Percentiles rank a stretch among this genome's conserved stretches.
Evolutionary conservation across 768 basidiomycete species (phyloP).

Genomic region (Suillus bovinus): DNA sequence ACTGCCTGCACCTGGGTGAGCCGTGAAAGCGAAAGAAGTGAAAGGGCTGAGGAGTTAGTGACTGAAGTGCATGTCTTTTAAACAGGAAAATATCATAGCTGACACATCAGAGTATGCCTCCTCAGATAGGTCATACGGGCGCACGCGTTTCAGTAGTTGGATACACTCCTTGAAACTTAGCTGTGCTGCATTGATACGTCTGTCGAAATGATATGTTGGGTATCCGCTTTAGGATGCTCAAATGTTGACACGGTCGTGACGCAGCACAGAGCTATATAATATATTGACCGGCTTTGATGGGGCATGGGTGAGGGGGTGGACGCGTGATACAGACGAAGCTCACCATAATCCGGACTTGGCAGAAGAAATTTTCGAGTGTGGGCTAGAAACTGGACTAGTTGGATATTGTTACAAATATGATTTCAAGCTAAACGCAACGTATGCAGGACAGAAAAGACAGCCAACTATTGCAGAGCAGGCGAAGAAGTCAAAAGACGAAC

Average conservation of each 20-base stretch:
- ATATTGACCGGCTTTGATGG: too few relatives aligned
- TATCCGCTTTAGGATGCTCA: not conserved
- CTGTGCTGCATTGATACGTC: constrained; percentile 48
- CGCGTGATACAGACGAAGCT: constrained; percentile 41
- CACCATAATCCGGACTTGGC: constrained; percentile 47
- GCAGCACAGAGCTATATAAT: too few relatives aligned
- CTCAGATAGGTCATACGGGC: not conserved
- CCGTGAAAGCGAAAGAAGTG: not conserved
- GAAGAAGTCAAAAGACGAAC: not conserved
- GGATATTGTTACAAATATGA: constrained; percentile 29
- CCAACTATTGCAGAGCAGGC: not conserved
- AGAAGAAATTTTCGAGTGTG: constrained; percentile 21
- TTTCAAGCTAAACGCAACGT: not conserved
- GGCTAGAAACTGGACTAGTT: constrained; percentile 35
- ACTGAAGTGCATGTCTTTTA: not conserved
- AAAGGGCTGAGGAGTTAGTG: not conserved
- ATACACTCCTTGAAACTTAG: constrained; percentile 39
- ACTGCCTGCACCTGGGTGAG: constrained; percentile 6
- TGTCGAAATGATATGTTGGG: not conserved
- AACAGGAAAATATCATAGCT: not conserved
- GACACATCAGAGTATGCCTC: not conserved
- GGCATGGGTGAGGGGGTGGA: too few relatives aligned
- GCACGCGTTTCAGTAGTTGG: constrained; percentile 15
- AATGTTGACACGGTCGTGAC: too few relatives aligned
- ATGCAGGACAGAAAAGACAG: constrained; percentile 1